Evolutionary conservation across 1,284 basidiomycete genomes (phyloP), one percentile per base, ranked within the genome.

Genomic region (Waitea zeae): DNA sequence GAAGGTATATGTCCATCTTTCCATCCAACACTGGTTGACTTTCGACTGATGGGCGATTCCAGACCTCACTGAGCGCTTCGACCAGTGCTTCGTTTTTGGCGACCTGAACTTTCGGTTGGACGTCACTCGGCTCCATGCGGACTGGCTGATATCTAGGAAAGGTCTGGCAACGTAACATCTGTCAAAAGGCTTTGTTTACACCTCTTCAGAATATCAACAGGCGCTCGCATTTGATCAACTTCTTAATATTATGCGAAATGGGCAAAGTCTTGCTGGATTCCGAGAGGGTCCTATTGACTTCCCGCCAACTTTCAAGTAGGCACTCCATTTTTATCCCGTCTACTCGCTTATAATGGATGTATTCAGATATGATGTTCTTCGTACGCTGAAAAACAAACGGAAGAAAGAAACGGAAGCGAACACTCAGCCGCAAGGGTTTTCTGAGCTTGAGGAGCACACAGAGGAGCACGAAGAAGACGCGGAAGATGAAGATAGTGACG

Each of bases 291-390:
- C 58, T 0, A 84, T 86, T 36, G 47, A 67, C 40, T 86, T 87
- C 42, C 72, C 80, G 4, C 82, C 82, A 0, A 87, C 83, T 0
- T 87, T 86, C 63, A 87, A 87, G 48, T 87, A n/a, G n/a, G n/a
- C n/a, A n/a, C n/a, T n/a, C n/a, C n/a, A n/a, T n/a, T n/a, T n/a
- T n/a, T n/a, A n/a, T n/a, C n/a, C n/a, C n/a, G n/a, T n/a, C n/a
- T n/a, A n/a, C n/a, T n/a, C n/a, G n/a, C n/a, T n/a, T n/a, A n/a
- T n/a, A n/a, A n/a, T n/a, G n/a, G n/a, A n/a, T n/a, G n/a, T n/a
- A n/a, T n/a, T n/a, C n/a, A n/a, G n/a, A n/a, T n/a, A 84, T 44
- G 75, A 87, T 41, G 78, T 87, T 7, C 50, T 65, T 33, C 65
- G 67, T 27, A 62, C 64, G 1, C 41, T 63, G 27, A 73, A 69